Base-by-base conservation (phyloP, 768 basidiomycete genomes). In the Lenzites betulinus region DNA sequence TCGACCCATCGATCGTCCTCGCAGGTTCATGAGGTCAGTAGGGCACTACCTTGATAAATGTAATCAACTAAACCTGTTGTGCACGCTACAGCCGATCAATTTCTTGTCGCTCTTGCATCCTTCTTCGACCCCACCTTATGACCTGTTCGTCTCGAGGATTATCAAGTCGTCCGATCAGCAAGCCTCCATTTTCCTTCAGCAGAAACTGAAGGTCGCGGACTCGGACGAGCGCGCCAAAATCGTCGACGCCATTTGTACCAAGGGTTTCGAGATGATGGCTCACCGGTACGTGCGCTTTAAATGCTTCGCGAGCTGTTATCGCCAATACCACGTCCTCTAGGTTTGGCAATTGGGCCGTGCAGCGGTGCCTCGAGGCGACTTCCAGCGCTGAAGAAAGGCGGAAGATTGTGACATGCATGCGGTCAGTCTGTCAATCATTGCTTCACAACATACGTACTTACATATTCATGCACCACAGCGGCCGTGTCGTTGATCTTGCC, bases 281-380 rank as follows among this genome's bases (percentile, higher is more conserved):
- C 88, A 92, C 71, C 80, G 90, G 89, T 89, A 69, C 38, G 74
- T 65, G 2, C 2, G 1, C 26, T n/a, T 18, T 38, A 49, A n/a
- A 28, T 16, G 33, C 51, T 25, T 25, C 48, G 22, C 16, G 33
- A 7, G 11, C 50, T 13, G 36, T 47, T 23, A 39, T 22, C 15
- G 38, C 7, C 51, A 50, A 30, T 26, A 15, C 13, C 49, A 60
- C 35, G 59, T 59, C 23, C 55, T 33, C 57, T 67, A 91, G 92
- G n/a, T 94, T 94, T 64, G 92, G 92, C 2, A 94, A 94, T 67
- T 93, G 92, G 92, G 92, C 92, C 0, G 92, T 93, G 38, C 92
- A 94, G 71, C 79, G 92, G 58, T 93, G 92, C 71, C 76, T 93
- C 4, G 92, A 94, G 67, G 89, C 89, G 0, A 90, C 90, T 50